phyloP scores from a whole-genome alignment of 1,284 basidiomycete genomes.

The Somion occarium region DNA sequence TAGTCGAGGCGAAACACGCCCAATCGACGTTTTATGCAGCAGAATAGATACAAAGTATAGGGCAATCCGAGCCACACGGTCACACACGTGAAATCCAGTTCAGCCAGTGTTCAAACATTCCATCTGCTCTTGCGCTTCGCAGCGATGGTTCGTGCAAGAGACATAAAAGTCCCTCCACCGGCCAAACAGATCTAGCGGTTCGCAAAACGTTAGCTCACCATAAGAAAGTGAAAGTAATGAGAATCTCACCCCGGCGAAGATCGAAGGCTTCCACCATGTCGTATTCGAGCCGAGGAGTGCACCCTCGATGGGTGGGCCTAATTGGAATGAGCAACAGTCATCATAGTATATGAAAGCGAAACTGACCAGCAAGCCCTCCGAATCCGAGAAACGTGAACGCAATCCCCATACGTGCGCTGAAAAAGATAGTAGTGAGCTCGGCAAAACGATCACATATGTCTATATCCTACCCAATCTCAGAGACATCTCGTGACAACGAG shows the following conservation, averaged over 20 bases:
- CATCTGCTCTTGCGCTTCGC: not conserved
- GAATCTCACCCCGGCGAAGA: not conserved
- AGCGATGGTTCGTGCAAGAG: not conserved
- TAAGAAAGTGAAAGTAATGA: not conserved
- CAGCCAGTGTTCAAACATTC: not conserved
- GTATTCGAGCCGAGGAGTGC: not conserved
- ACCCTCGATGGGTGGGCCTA: not conserved
- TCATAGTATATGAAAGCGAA: not conserved
- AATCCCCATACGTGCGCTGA: not conserved
- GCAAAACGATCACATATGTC: not conserved
- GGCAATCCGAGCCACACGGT: not conserved
- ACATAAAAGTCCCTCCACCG: not conserved
- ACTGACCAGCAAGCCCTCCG: not conserved
- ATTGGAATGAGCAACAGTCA: not conserved
- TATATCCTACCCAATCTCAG: slow-evolving; percentile 1
- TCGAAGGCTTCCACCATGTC: not conserved
- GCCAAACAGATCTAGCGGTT: not conserved
- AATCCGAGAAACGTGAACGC: not conserved
- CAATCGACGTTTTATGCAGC: too few relatives aligned
- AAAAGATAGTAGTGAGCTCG: not conserved
- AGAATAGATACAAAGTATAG: not conserved
- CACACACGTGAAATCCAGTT: too few relatives aligned
- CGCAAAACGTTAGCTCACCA: too few relatives aligned
- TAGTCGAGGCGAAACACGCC: too few relatives aligned
- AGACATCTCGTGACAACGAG: not conserved